These are phyloP conservation scores for Phytophthora citrophthora DNA, from an alignment of 352 stramenopile genomes.

Conservation along the genomic window DNA sequence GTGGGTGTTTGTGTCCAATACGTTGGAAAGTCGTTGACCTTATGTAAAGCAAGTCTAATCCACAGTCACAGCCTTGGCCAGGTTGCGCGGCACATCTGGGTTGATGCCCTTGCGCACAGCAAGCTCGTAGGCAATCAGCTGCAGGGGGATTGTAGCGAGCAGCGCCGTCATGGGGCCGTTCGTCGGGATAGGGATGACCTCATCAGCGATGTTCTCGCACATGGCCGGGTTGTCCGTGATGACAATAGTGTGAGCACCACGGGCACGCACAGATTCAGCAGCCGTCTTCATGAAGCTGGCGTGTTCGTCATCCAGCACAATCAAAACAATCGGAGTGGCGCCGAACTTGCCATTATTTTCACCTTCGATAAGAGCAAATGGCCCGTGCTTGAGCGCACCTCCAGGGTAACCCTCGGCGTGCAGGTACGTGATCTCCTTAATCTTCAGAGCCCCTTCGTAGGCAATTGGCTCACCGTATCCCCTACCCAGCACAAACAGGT, in stretches of 20 bases:
- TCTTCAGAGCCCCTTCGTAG: constrained; percentile 98
- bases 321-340: constrained; percentile 97
- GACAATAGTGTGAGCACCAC: constrained; percentile 96
- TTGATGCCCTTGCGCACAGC: constrained; percentile 97
- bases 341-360: constrained; percentile 93
- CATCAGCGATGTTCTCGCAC: constrained; percentile 92
- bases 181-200: constrained; percentile 95
- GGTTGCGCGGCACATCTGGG: constrained; percentile 97
- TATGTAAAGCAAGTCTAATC: constrained; percentile 83
- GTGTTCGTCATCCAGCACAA: constrained; percentile 98
- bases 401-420: constrained; percentile 98
- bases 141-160: constrained; percentile 95
- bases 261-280: constrained; percentile 96
- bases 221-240: constrained; percentile 97
- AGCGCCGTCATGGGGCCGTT: constrained; percentile 97
- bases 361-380: constrained; percentile 98
- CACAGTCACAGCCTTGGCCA: constrained; percentile 99
- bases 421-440: constrained; percentile 99
- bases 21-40: constrained; percentile 18
- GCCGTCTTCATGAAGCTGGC: constrained; percentile 95
- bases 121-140: constrained; percentile 99
- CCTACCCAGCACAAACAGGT: constrained; percentile 96
- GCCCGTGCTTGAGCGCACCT: constrained; percentile 98
- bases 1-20: constrained; percentile 16
- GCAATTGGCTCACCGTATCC: constrained; percentile 95